These are phyloP conservation scores for Claviceps fusiformis DNA, from an alignment of 2,329 filamentous ascomycete genomes.

Conservation along the genomic window DNA sequence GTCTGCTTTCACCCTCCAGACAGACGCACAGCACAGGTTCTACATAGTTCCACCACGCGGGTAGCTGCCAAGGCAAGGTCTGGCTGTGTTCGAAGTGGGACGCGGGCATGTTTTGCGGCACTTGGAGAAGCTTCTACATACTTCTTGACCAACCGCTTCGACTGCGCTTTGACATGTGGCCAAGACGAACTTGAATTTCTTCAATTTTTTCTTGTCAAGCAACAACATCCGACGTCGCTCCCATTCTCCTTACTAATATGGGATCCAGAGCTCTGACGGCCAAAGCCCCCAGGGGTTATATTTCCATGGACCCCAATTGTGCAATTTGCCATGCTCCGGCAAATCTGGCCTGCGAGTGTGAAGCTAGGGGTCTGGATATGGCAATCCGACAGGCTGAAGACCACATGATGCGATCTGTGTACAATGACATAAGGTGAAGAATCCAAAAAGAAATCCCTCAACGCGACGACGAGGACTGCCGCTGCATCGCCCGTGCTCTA, in stretches of 20 bases:
- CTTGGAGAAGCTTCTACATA: background rate
- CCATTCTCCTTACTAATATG: constrained; percentile 31
- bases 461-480: background rate
- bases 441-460: background rate
- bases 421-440: constrained; percentile 48
- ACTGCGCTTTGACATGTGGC: background rate
- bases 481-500: background rate
- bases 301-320: constrained; percentile 57
- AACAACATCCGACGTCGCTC: background rate
- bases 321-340: constrained; percentile 52
- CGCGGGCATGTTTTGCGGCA: background rate
- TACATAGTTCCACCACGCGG: background rate
- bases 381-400: constrained; percentile 50
- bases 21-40: background rate
- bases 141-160: background rate
- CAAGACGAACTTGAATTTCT: background rate
- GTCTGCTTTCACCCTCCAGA: background rate
- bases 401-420: constrained; percentile 48
- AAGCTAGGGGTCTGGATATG: constrained; percentile 49
- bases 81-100: background rate
- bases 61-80: background rate
- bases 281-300: constrained; percentile 30
- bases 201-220: background rate
- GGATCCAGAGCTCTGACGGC: constrained; percentile 31
- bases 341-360: constrained; percentile 46